Conservation (phyloP, 2,329 filamentous ascomycete genomes). For the Acrodontium crateriforme region DNA sequence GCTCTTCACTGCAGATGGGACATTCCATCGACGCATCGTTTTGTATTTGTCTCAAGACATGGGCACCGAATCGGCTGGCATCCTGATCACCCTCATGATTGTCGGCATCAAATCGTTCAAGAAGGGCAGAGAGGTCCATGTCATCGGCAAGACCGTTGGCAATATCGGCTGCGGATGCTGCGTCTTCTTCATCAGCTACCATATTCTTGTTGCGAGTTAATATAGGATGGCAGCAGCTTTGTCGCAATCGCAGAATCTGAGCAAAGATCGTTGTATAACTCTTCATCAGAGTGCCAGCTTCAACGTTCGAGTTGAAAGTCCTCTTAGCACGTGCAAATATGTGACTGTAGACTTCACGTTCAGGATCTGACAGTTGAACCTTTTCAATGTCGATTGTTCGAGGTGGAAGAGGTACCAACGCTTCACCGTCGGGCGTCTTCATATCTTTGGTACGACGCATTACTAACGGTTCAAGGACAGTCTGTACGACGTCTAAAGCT, state of each 20-base stretch:
- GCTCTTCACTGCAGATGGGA: conserved; percentile 87
- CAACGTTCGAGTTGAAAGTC: conserved; percentile 73
- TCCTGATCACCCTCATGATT: conserved; percentile 40
- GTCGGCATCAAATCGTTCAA: conserved; percentile 63
- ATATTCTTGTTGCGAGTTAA: conserved; percentile 75
- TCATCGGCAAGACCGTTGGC: conserved; percentile 77
- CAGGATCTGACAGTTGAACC: conserved; percentile 69
- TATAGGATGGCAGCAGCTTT: conserved; percentile 86
- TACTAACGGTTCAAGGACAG: conserved; percentile 88
- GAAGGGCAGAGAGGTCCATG: conserved; percentile 82
- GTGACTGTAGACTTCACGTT: conserved; percentile 84
- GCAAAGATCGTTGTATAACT: conserved; percentile 96
- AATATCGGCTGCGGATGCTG: conserved; percentile 61
- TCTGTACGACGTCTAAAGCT: conserved; percentile 91
- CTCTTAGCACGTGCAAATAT: conserved; percentile 73
- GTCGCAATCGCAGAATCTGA: conserved; percentile 81
- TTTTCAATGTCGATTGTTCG: conserved; percentile 76
- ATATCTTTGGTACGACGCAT: conserved; percentile 93
- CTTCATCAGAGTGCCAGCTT: conserved; percentile 85
- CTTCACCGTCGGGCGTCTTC: conserved; percentile 79
- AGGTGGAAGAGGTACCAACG: conserved; percentile 67
- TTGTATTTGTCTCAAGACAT: conserved; percentile 82
- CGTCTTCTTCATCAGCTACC: conserved; percentile 77
- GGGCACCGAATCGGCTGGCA: conserved; percentile 65
- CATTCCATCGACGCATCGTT: conserved; percentile 82